Base-by-base conservation (phyloP, 2,329 filamentous ascomycete genomes). In the Aspergillus sp. region DNA sequence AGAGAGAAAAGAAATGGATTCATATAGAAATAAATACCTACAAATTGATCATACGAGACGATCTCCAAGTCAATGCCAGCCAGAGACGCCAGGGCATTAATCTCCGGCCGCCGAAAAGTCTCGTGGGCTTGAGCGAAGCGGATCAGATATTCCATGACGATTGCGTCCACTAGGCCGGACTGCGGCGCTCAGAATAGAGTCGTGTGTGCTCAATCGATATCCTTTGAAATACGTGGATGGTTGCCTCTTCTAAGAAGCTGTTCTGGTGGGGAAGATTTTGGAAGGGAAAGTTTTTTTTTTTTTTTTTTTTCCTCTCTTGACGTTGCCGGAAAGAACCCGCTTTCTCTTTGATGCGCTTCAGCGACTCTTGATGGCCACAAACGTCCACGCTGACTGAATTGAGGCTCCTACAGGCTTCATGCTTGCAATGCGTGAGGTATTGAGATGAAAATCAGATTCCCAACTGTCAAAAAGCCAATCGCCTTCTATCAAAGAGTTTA, bases 81-180 rank as follows among this genome's bases (percentile, higher is more conserved):
- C 5, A 94, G 73, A 10, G 86, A 79, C 4, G 92, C 92, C 20
- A 99, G 81, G 24, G 95, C 88, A 70, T 94, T 81, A 14, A 96
- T 84, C 76, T 99, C 95, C 3, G 93, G 86, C 57, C 87, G 82
- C 45, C 94, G 89, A 73, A 99, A 99, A n/a, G 86, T 89, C 79
- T 97, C 92, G 75, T 98, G 93, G 59, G 85, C 82, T 76, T 98
- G 95, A 49, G 89, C 90, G 73, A 98, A 92, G 68, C 94, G 90
- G 64, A 99, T 87, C 61, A 99, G 84, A 71, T 91, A 98, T 63
- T 96, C 86, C 86, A 84, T 85, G 52, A n/a, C 29, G 51, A 42
- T 31, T 49, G 24, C 22, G 24, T 10, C 54, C 47, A 50, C 26
- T 39, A 52, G 31, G 45, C 52, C 52, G 22, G 55, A 49, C 36